These are phyloP conservation scores for Wickerhamiella brachini DNA, from an alignment of 805 yeast genomes.

Conservation along the genomic window DNA sequence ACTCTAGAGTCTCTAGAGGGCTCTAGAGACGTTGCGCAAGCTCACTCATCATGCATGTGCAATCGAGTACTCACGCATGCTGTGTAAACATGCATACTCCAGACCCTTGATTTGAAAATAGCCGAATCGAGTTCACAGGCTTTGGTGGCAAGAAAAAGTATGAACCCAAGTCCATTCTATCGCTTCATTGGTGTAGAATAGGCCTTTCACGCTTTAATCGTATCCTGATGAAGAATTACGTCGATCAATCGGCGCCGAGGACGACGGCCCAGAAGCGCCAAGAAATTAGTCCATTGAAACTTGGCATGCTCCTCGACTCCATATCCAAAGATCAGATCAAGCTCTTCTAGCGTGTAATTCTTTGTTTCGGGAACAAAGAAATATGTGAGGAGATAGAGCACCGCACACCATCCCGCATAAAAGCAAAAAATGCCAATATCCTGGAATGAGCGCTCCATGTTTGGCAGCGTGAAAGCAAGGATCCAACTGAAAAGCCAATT, in stretches of 20 bases:
- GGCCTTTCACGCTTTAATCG: background rate
- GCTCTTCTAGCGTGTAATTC: conserved; percentile 56
- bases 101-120: background rate
- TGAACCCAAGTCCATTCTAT: no score
- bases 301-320: conserved; percentile 15
- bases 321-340: conserved; percentile 45
- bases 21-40: background rate
- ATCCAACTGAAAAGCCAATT: conserved; percentile 39
- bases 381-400: conserved; percentile 15
- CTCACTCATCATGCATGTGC: background rate
- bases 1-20: no score
- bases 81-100: background rate
- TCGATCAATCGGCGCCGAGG: background rate
- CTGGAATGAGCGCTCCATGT: conserved; percentile 45
- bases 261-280: background rate
- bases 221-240: background rate
- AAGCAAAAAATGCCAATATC: conserved; percentile 47
- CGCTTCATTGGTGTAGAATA: no score
- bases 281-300: background rate
- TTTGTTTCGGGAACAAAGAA: conserved; percentile 60
- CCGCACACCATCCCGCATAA: conserved; percentile 5
- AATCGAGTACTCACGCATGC: background rate
- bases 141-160: background rate
- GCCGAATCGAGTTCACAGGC: background rate
- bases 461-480: conserved; percentile 58